Percentiles rank a stretch among this genome's conserved stretches.
phyloP scores from a whole-genome alignment of 345 rosid species.

The Capsella bursapastoris region DNA sequence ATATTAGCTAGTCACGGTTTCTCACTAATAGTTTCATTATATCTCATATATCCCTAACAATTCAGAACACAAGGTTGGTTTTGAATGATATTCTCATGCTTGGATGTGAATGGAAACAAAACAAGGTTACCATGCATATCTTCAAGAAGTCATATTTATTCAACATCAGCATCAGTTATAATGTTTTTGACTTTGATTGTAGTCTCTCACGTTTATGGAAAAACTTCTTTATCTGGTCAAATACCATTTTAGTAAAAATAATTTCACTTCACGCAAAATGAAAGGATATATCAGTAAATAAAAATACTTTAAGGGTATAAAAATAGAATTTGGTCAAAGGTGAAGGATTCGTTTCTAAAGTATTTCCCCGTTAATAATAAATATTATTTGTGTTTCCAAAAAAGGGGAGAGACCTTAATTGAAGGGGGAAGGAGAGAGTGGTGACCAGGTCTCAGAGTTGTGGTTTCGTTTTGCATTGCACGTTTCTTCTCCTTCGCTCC shows the following conservation, averaged over 20 bases:
- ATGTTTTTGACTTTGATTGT: not conserved
- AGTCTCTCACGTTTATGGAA: not conserved
- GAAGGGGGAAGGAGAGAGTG: slow-evolving; percentile 21
- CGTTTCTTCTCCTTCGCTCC: slow-evolving; percentile 35
- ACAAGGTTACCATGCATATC: not conserved
- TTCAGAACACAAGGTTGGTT: slow-evolving; percentile 14
- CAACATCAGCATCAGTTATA: not conserved
- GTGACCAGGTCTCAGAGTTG: slow-evolving; percentile 41
- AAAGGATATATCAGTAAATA: not conserved
- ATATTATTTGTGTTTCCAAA: not conserved
- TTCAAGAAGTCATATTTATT: not conserved
- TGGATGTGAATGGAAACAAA: not conserved
- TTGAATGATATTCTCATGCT: slow-evolving; percentile 9
- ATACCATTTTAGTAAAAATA: not conserved
- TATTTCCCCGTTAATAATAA: not conserved
- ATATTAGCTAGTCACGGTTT: slow-evolving; percentile 1
- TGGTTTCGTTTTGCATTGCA: slow-evolving; percentile 45
- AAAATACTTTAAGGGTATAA: not conserved
- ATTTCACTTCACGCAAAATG: not conserved
- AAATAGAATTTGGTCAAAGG: not conserved
- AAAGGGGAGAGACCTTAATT: not conserved
- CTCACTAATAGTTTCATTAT: not conserved
- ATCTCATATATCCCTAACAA: not conserved
- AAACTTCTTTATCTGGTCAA: not conserved
- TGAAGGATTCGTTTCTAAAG: not conserved